phyloP scores from a whole-genome alignment of 2,329 filamentous ascomycete genomes.

The Hypoxylon sp. region DNA sequence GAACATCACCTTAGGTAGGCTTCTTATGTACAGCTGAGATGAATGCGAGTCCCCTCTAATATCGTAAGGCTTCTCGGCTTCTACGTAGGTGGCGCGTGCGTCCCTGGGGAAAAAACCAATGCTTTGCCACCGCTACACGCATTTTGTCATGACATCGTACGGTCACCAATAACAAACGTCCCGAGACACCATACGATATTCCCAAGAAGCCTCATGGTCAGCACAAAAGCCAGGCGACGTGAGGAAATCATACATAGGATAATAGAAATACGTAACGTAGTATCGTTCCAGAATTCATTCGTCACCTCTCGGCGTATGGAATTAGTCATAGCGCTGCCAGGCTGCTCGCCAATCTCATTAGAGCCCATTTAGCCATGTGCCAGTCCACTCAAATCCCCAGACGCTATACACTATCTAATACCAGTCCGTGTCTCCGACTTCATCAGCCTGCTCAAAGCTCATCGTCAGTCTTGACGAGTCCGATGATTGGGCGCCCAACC shows the following conservation, averaged over 20 bases:
- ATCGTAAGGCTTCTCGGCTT: neutral
- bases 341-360: constrained; percentile 38
- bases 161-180: neutral
- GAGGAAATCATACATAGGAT: neutral
- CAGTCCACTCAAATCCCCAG: constrained; percentile 28
- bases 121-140: neutral
- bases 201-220: neutral
- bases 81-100: neutral
- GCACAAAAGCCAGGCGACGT: neutral
- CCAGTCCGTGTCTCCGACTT: constrained; percentile 6
- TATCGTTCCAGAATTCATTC: constrained; percentile 41
- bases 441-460: neutral
- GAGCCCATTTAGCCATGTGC: constrained; percentile 25
- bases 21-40: constrained; percentile 3
- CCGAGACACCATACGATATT: neutral
- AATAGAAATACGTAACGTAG: constrained; percentile 29
- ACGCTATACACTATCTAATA: neutral
- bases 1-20: neutral
- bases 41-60: neutral
- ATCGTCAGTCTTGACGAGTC: constrained; percentile 5
- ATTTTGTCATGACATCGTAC: neutral
- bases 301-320: neutral
- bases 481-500: neutral
- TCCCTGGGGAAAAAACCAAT: no score
- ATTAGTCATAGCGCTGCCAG: constrained; percentile 36